Evolutionary conservation across 2,329 filamentous ascomycete species (phyloP).

Genomic region (Alternaria gansuensis): DNA sequence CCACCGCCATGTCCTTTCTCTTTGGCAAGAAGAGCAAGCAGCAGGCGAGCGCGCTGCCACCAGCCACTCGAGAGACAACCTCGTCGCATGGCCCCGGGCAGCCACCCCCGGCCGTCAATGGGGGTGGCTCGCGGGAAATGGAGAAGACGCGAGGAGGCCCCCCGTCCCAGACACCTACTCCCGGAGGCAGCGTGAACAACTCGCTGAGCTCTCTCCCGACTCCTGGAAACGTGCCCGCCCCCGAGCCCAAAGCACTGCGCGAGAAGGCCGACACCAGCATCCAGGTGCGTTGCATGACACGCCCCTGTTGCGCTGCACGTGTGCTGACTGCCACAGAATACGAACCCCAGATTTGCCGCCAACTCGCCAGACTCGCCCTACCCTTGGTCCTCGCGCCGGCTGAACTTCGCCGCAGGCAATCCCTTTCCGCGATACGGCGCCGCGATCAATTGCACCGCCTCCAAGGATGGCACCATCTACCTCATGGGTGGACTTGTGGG

Average conservation of each 20-base stretch:
- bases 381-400: conserved; percentile 90
- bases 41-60: conserved; percentile 57
- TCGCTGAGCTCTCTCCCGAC: conserved; percentile 72
- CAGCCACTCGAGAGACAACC: conserved; percentile 65
- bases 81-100: conserved; percentile 64
- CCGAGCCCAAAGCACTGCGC: conserved; percentile 70
- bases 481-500: conserved; percentile 97
- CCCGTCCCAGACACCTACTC: conserved; percentile 66
- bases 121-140: conserved; percentile 55
- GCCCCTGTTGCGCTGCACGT: neutral
- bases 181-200: conserved; percentile 74
- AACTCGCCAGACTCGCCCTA: conserved; percentile 79
- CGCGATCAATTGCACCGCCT: conserved; percentile 89
- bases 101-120: conserved; percentile 55
- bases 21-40: conserved; percentile 60
- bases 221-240: conserved; percentile 64
- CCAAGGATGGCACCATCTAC: conserved; percentile 97
- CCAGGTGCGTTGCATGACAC: conserved; percentile 57
- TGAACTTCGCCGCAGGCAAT: conserved; percentile 87
- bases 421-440: conserved; percentile 97
- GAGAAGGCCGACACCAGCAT: conserved; percentile 65
- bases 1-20: conserved; percentile 61
- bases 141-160: conserved; percentile 39
- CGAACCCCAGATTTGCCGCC: conserved; percentile 48
- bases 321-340: conserved; percentile 36